A percentile compares a stretch with the other conserved stretches of the same genome.
Evolutionary conservation across 805 yeast genomes (phyloP).

Genomic region (Nakazawaea holstii): DNA sequence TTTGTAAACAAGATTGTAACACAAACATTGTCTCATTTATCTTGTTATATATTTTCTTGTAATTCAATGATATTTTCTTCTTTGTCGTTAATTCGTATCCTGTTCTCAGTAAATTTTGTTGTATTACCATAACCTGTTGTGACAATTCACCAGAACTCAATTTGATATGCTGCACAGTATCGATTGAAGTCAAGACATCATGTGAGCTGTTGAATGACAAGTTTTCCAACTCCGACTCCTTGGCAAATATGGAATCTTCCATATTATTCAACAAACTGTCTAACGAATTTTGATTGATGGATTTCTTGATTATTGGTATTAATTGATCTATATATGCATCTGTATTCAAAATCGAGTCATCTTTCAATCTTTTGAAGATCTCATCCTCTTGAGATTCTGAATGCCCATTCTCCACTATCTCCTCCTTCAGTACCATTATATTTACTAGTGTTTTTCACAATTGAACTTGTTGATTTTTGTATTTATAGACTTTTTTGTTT

Average conservation of each 20-base stretch:
- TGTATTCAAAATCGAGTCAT: slow-evolving; percentile 37
- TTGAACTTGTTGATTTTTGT: too few relatives aligned
- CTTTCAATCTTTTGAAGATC: slow-evolving; percentile 6
- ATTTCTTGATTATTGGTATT: slow-evolving; percentile 66
- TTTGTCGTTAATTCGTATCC: slow-evolving; percentile 60
- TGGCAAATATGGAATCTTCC: slow-evolving; percentile 49
- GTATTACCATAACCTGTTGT: slow-evolving; percentile 50
- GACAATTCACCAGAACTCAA: slow-evolving; percentile 50
- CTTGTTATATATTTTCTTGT: slow-evolving; percentile 59
- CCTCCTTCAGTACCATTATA: slow-evolving; percentile 16
- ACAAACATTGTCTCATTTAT: slow-evolving; percentile 68
- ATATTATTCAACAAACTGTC: slow-evolving; percentile 51
- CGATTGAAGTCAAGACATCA: slow-evolving; percentile 52
- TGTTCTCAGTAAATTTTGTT: slow-evolving; percentile 52
- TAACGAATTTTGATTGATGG: slow-evolving; percentile 49
- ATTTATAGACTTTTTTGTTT: background rate
- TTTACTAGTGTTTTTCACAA: background rate
- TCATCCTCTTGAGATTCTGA: slow-evolving; percentile 38
- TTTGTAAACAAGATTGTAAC: slow-evolving; percentile 69
- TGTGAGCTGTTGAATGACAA: slow-evolving; percentile 58
- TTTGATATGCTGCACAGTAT: slow-evolving; percentile 58
- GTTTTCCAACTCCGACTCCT: slow-evolving; percentile 58
- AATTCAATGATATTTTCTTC: slow-evolving; percentile 53
- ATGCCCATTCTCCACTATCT: slow-evolving; percentile 20
- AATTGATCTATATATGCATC: slow-evolving; percentile 76